A percentile compares a stretch with the other conserved stretches of the same genome.
phyloP scores from a whole-genome alignment of 352 stramenopile species.

The Globisporangium paroecandrum region DNA sequence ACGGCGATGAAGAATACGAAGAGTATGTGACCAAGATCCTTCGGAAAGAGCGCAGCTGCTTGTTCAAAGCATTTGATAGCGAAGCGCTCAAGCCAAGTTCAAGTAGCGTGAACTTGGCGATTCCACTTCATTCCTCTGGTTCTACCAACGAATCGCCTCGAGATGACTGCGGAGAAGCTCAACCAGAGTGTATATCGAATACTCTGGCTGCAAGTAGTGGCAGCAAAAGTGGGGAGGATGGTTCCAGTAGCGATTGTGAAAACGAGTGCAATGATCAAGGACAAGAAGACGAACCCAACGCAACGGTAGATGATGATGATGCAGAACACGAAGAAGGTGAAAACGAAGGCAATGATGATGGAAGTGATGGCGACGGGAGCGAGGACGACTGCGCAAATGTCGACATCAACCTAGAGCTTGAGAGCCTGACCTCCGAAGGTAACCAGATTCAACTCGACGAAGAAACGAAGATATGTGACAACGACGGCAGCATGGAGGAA shows the following conservation, averaged over 20 bases:
- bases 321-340: constrained; percentile 5
- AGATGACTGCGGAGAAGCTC: neutral
- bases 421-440: neutral
- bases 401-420: constrained; percentile 10
- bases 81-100: neutral
- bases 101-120: neutral
- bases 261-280: neutral
- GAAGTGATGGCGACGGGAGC: constrained; percentile 35
- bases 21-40: constrained; percentile 31
- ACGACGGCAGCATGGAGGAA: neutral
- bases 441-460: neutral
- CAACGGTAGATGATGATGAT: constrained; percentile 14
- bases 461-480: neutral
- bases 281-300: constrained; percentile 12
- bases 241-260: neutral
- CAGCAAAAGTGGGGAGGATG: neutral
- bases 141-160: neutral
- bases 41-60: constrained; percentile 26
- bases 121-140: neutral
- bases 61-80: constrained; percentile 25
- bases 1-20: constrained; percentile 34
- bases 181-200: neutral
- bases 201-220: neutral
- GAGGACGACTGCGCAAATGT: constrained; percentile 19
- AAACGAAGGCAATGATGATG: constrained; percentile 37